A percentile compares a stretch with the other conserved stretches of the same genome.
Conservation (phyloP, 2,329 filamentous ascomycete genomes). For the Aspergillus versicolor region DNA sequence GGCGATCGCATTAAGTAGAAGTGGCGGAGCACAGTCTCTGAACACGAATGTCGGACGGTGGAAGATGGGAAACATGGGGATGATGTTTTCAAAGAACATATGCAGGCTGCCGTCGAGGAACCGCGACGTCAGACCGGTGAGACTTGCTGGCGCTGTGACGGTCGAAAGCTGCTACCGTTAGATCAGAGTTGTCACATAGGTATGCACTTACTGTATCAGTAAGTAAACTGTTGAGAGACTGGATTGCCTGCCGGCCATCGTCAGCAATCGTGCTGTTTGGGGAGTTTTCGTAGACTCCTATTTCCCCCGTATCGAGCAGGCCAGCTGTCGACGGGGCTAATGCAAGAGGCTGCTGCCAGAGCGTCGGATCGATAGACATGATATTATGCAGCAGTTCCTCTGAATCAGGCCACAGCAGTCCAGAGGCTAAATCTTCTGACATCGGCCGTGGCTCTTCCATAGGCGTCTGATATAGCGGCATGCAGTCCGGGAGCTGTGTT, state of each 20-base stretch:
- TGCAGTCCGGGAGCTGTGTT: neutral
- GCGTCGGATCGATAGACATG: constrained; percentile 1
- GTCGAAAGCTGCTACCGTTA: neutral
- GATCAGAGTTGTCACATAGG: no score
- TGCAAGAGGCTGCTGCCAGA: constrained; percentile 5
- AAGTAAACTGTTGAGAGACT: constrained; percentile 2
- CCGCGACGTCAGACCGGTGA: constrained; percentile 6
- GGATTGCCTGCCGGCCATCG: constrained; percentile 3
- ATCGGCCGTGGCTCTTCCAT: neutral
- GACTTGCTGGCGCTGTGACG: neutral
- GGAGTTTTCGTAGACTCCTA: neutral
- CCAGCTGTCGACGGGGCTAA: neutral
- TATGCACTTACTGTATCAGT: constrained; percentile 9
- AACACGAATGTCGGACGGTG: constrained; percentile 10
- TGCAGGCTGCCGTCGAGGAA: constrained; percentile 15
- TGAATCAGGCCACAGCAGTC: constrained; percentile 3
- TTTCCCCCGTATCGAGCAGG: neutral
- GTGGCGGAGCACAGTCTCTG: constrained; percentile 1
- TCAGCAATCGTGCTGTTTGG: constrained; percentile 1
- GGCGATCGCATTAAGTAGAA: constrained; percentile 11
- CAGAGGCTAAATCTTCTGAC: neutral
- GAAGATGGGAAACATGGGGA: constrained; percentile 13
- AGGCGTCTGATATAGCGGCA: neutral
- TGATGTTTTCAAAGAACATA: constrained; percentile 14
- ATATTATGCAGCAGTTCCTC: constrained; percentile 7